Base-by-base conservation (phyloP, 441 rosid genomes). In the Pelargonium australe region DNA sequence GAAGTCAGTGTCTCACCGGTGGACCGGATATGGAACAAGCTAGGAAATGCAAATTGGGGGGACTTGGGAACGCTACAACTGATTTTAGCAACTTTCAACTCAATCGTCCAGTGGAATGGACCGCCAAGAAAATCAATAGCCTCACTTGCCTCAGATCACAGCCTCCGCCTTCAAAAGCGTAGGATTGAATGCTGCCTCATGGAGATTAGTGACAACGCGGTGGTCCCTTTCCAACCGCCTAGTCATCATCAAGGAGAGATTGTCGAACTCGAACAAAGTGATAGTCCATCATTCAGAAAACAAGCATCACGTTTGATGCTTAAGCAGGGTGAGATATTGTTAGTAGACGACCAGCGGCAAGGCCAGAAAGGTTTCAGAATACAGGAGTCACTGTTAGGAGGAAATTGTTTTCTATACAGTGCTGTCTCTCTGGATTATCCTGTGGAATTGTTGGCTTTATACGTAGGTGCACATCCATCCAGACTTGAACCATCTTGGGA, bases 41-140 rank as follows among this genome's bases (percentile, higher is more conserved):
- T 87, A 8, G 89, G 90, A 17, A 87, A 87, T 77, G 84, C 86
- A 47, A 87, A 79, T 53, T 85, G 90, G 92, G 83, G 88, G 44
- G 87, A 85, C 66, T 65, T 85, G 13, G 90, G 88, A 68, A 79
- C 90, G 49, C 79, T 87, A 8, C 87, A 85, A 74, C 73, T 83
- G 13, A 70, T 85, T 65, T 65, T 87, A 68, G 87, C 92, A 16
- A 84, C 85, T 73, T 87, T 81, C 78, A 71, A 80, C 80, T 84
- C 87, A 60, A 80, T 87, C 63, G 76, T 78, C 68, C 86, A 78
- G 75, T 79, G 82, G 79, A 76, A 72, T 31, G 89, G 86, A 60
- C 84, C 80, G 0, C 90, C 89, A 61, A 80, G 82, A 71, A 84
- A 81, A 80, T 83, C 88, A 10, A 83, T 84, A 68, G 76, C 81